Evolutionary conservation across 2,329 filamentous ascomycete genomes (phyloP), one percentile per base, ranked within the genome.

Genomic region (Aspergillus spinulosporus): DNA sequence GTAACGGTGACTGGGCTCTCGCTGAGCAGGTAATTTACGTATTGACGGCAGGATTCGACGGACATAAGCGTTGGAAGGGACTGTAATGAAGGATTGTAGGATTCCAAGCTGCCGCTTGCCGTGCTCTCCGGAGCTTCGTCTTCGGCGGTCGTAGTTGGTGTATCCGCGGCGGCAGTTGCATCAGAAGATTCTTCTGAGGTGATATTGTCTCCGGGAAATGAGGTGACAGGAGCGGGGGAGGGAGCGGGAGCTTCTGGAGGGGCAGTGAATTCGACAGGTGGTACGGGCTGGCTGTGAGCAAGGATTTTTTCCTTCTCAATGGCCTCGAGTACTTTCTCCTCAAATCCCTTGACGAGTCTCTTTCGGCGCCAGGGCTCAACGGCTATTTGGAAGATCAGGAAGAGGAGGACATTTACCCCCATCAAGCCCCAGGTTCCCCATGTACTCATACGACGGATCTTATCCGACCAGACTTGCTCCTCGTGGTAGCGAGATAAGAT

Each of bases 351-450:
- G 56, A 97, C 90, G 59, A 99, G 83, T 66, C 91, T 81, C 68
- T 80, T 82, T 65, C 94, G 81, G 64, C 92, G 86, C 91, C 93
- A 97, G 3, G 94, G 94, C 80, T 99, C 93, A 59, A 96, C 88
- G 15, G 94, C 85, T 64, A 96, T 87, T 75, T 97, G 88, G 65
- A 95, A 86, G 14, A 92, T 82, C 52, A 99, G 75, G 69, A 99
- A 90, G 46, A 99, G 76, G 59, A 97, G 72, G 32, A 97, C 89
- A 70, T 99, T 99, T 68, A 97, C 84, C 26, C 93, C 93, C 94
- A 99, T 99, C 59, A 99, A 78, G 0, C 93, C 94, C 86, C 95
- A 97, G 0, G 94, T 99, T 36, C 95, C 93, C 94, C 94, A 99
- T 0, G 94, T 99, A 72, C 89, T 94, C 81, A 96, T 96, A 62